These are phyloP conservation scores for Davidsoniella eucalypti DNA, from an alignment of 2,329 filamentous ascomycete genomes.

Conservation along the genomic window DNA sequence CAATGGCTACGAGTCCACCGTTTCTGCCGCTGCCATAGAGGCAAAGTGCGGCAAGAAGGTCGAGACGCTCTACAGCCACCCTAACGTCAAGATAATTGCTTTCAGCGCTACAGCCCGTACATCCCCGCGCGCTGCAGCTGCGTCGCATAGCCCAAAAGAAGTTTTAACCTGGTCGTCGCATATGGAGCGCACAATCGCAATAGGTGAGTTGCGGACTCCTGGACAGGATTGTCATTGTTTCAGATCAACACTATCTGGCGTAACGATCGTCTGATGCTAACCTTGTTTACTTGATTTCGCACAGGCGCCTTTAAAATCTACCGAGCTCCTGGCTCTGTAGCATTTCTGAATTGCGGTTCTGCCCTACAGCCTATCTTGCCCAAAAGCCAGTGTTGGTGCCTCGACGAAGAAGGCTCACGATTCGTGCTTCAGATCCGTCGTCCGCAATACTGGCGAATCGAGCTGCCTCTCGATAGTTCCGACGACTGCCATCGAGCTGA, in stretches of 20 bases:
- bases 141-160: slow-evolving; percentile 30
- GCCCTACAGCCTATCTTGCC: slow-evolving; percentile 76
- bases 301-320: slow-evolving; percentile 66
- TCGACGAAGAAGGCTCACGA: slow-evolving; percentile 61
- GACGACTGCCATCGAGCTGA: slow-evolving; percentile 49
- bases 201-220: slow-evolving; percentile 33
- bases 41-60: slow-evolving; percentile 21
- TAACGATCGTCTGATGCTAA: neutral
- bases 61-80: slow-evolving; percentile 60
- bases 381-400: slow-evolving; percentile 86
- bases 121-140: slow-evolving; percentile 17
- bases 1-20: too few relatives aligned
- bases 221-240: neutral
- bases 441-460: slow-evolving; percentile 80
- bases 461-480: slow-evolving; percentile 42
- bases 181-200: slow-evolving; percentile 67
- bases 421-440: slow-evolving; percentile 77
- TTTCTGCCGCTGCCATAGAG: slow-evolving; percentile 1
- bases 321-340: slow-evolving; percentile 68
- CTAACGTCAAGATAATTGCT: slow-evolving; percentile 50
- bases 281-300: neutral
- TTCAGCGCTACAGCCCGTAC: slow-evolving; percentile 27
- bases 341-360: slow-evolving; percentile 72
- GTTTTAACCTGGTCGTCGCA: slow-evolving; percentile 57
- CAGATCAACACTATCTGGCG: neutral